Evolutionary conservation across 352 stramenopile genomes (phyloP), one percentile per base, ranked within the genome.

Genomic region (Phytophthora nicotianae): DNA sequence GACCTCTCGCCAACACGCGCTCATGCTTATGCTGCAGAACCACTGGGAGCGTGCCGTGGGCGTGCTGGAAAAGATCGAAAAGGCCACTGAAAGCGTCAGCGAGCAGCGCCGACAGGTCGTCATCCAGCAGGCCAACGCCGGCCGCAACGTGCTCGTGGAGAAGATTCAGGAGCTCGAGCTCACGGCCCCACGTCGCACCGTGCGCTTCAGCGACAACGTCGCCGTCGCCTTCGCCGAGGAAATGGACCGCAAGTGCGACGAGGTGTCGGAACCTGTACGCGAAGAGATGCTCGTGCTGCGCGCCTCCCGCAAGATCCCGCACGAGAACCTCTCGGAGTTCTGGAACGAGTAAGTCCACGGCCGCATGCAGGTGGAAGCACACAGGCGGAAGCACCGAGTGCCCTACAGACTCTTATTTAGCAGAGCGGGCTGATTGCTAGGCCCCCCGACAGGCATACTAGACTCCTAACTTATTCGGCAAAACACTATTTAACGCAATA

Each of bases 261-360:
- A 68, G 1, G 37, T 90, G 14, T 58, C 73, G n/a, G 68, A 80
- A 17, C 79, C 82, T 7, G 69, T 83, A 37, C 79, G 77, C 20
- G 82, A 89, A 62, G 85, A 93, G 47, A 90, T 93, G 82, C 81
- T 93, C 45, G 77, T 91, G 37, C 67, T 93, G 38, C 80, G 81
- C 27, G 85, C 85, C 21, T 90, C 79, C 19, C 80, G 85, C 17
- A 64, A 83, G 37, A 90, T 93, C 49, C 85, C 85, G 17, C 62
- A 68, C 21, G 73, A 86, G 41, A 93, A 93, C 70, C 76, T 86
- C 55, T 91, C 85, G 56, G 79, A 91, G 65, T 86, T 91, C 50
- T 93, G 84, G 84, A 74, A 74, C 60, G 50, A 77, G 58, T 70
- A 60, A 77, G 45, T 20, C 14, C 43, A 33, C 38, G 32, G 35